These are phyloP conservation scores for Pleurotus platypus DNA, from an alignment of 768 basidiomycete genomes.

Conservation along the genomic window DNA sequence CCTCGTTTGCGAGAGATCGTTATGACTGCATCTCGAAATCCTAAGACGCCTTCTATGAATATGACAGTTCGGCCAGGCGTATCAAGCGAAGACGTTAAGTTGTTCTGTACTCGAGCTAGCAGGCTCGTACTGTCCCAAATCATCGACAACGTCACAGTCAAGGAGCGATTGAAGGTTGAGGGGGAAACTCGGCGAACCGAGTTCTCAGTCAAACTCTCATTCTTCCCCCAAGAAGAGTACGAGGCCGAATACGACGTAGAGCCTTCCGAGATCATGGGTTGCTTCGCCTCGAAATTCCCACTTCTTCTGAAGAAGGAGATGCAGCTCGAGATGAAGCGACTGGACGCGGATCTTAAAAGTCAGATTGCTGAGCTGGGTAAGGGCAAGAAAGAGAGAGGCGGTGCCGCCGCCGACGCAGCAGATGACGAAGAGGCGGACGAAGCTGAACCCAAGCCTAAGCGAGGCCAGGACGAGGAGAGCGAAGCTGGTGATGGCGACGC, in stretches of 20 bases:
- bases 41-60: constrained; percentile 96
- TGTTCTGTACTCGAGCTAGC: constrained; percentile 88
- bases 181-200: constrained; percentile 69
- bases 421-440: constrained; percentile 47
- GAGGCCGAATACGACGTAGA: constrained; percentile 76
- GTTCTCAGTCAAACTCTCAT: constrained; percentile 76
- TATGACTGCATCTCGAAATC: constrained; percentile 95
- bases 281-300: constrained; percentile 75
- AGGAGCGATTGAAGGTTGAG: constrained; percentile 67
- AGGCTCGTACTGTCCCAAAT: constrained; percentile 85
- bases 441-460: constrained; percentile 36
- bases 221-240: constrained; percentile 88
- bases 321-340: constrained; percentile 77
- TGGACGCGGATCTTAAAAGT: constrained; percentile 72
- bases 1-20: constrained; percentile 98
- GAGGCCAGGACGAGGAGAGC: constrained; percentile 51
- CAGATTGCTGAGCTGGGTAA: constrained; percentile 83
- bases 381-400: constrained; percentile 52
- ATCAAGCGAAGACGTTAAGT: constrained; percentile 51
- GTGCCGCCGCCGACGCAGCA: constrained; percentile 48
- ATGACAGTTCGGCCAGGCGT: constrained; percentile 63
- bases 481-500: constrained; percentile 83
- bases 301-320: constrained; percentile 83
- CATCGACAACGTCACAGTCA: constrained; percentile 78
- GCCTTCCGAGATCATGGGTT: constrained; percentile 65